phyloP scores from a whole-genome alignment of 768 basidiomycete genomes.

The Boletellus ananiceps region DNA sequence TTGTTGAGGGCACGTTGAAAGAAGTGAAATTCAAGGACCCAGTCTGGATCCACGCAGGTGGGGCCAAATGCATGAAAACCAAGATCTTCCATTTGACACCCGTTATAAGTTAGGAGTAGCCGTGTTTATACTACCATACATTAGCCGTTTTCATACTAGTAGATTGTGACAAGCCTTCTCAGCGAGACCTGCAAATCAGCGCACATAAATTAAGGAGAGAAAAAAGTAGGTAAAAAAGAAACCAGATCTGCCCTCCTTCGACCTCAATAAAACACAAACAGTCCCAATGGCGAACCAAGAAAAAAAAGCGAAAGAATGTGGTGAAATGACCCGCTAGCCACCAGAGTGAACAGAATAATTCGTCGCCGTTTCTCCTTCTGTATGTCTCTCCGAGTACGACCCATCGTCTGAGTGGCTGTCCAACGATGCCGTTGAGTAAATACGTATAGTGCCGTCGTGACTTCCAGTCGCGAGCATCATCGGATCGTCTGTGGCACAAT shows the following conservation, averaged over 20 bases:
- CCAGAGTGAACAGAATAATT: constrained; percentile 28
- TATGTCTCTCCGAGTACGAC: constrained; percentile 22
- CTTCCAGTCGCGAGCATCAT: constrained; percentile 66
- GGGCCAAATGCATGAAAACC: constrained; percentile 1
- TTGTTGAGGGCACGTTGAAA: constrained; percentile 18
- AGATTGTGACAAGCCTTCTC: constrained; percentile 9
- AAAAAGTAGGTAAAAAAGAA: background rate
- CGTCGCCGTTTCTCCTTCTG: constrained; percentile 22
- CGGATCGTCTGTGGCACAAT: constrained; percentile 49
- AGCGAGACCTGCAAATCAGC: constrained; percentile 11
- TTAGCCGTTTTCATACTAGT: constrained; percentile 24
- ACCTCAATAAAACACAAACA: constrained; percentile 14
- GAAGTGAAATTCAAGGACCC: constrained; percentile 1
- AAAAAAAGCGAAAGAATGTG: background rate
- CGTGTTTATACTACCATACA: constrained; percentile 23
- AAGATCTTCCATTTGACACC: constrained; percentile 7
- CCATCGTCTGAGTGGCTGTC: constrained; percentile 22
- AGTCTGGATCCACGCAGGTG: background rate
- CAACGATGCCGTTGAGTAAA: constrained; percentile 54
- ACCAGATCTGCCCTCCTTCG: constrained; percentile 1
- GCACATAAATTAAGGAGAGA: constrained; percentile 21
- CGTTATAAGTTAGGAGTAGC: constrained; percentile 20
- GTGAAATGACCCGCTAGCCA: constrained; percentile 13
- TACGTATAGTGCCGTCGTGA: constrained; percentile 69
- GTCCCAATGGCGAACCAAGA: background rate